Evolutionary conservation across 192 early-diverging fungal species (phyloP).

Genomic region (Diversispora eburnea): DNA sequence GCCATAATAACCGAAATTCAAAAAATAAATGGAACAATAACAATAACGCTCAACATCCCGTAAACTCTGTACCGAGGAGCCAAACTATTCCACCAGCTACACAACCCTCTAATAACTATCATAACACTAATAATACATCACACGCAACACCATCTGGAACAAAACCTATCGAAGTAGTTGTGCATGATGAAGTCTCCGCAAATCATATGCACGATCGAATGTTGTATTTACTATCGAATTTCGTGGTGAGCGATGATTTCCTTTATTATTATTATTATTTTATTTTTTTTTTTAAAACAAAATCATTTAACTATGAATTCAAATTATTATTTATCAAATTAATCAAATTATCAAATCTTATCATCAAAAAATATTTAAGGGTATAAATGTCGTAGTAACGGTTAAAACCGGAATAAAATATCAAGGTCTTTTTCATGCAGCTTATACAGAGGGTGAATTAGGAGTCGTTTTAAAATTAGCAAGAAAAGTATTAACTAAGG

Average conservation of each 20-base stretch:
- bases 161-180: constrained; percentile 30
- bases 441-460: constrained; percentile 57
- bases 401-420: constrained; percentile 56
- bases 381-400: constrained; percentile 57
- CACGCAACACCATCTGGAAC: background rate
- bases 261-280: background rate
- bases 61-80: constrained; percentile 4
- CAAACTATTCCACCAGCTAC: constrained; percentile 3
- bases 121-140: background rate
- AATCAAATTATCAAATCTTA: background rate
- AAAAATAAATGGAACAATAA: constrained; percentile 9
- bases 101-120: constrained; percentile 6
- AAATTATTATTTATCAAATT: background rate
- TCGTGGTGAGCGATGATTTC: constrained; percentile 54
- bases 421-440: constrained; percentile 68
- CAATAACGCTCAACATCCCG: constrained; percentile 26
- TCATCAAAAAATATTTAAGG: constrained; percentile 43
- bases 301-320: background rate
- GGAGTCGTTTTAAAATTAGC: constrained; percentile 63
- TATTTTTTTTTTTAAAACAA: no score
- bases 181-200: constrained; percentile 32
- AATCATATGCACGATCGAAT: constrained; percentile 61
- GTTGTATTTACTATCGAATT: constrained; percentile 59
- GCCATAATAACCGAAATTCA: constrained; percentile 21
- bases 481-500: constrained; percentile 36